phyloP scores from a whole-genome alignment of 2,329 filamentous ascomycete species.

The Apiospora arundinis region DNA sequence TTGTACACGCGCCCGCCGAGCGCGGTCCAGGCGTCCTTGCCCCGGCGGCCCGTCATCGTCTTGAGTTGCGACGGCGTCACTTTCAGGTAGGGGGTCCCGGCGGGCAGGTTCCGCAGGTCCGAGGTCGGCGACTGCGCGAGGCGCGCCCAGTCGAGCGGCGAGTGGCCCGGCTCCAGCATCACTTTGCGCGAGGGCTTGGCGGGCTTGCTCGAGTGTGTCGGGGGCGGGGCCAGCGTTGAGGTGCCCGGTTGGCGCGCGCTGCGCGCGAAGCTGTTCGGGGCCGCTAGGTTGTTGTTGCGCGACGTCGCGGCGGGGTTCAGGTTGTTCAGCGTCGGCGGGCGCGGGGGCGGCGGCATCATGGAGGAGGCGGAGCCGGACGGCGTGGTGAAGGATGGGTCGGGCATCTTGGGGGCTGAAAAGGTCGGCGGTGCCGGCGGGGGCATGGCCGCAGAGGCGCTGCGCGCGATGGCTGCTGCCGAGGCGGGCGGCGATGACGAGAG shows the following conservation, averaged over 20 bases:
- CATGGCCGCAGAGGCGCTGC: constrained; percentile 24
- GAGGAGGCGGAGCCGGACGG: constrained; percentile 20
- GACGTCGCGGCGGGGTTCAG: constrained; percentile 27
- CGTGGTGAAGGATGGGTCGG: constrained; percentile 26
- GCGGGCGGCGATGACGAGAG: constrained; percentile 44
- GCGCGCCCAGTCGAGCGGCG: constrained; percentile 93
- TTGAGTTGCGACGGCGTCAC: constrained; percentile 85
- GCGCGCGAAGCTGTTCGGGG: constrained; percentile 47
- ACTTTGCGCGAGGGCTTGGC: constrained; percentile 72
- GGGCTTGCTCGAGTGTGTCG: constrained; percentile 58
- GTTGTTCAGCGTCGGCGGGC: constrained; percentile 35
- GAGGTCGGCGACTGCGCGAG: constrained; percentile 67
- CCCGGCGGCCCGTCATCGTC: constrained; percentile 79
- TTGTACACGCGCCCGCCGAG: constrained; percentile 94
- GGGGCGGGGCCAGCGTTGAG: constrained; percentile 59
- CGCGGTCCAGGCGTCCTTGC: constrained; percentile 87
- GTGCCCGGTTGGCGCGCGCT: constrained; percentile 38
- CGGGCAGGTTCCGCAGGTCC: constrained; percentile 70
- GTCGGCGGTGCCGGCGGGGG: constrained; percentile 27
- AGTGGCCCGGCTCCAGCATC: constrained; percentile 86
- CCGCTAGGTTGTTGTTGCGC: neutral
- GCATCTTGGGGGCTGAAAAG: constrained; percentile 21
- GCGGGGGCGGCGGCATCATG: constrained; percentile 32
- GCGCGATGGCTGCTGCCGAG: constrained; percentile 35
- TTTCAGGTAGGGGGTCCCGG: constrained; percentile 63